Evolutionary conservation across 108 stramenopile species (phyloP).

Genomic region (Pinguiococcus pyrenoidosus): DNA sequence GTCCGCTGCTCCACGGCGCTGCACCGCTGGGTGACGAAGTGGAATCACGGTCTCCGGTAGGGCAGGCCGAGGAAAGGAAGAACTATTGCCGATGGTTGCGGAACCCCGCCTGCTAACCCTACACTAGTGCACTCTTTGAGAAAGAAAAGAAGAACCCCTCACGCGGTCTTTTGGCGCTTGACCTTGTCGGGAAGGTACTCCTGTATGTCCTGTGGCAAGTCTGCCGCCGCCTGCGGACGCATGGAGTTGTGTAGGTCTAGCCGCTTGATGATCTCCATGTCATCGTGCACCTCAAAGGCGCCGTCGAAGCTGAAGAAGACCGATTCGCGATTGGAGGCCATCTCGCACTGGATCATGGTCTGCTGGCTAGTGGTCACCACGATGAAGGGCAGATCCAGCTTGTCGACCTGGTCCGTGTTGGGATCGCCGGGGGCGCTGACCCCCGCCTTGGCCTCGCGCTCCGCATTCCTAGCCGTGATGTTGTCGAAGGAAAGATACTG

Average conservation of each 20-base stretch:
- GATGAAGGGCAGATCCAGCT: slow-evolving; percentile 78
- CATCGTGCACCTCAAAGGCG: slow-evolving; percentile 86
- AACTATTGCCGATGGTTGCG: no score
- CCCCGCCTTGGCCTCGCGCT: slow-evolving; percentile 5
- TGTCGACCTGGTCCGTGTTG: not conserved
- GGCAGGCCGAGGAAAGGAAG: no score
- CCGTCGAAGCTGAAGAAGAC: slow-evolving; percentile 75
- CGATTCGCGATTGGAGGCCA: slow-evolving; percentile 60
- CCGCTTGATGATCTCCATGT: slow-evolving; percentile 77
- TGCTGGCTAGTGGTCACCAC: slow-evolving; percentile 61
- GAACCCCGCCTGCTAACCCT: no score
- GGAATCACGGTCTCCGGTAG: no score
- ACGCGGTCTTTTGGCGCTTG: no score
- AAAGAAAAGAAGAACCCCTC: no score
- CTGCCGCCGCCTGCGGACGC: no score
- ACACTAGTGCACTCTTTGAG: no score
- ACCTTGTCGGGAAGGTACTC: no score
- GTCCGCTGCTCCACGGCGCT: no score
- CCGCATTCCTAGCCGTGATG: slow-evolving; percentile 53
- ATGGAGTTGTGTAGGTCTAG: slow-evolving; percentile 55
- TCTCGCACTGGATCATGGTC: slow-evolving; percentile 79
- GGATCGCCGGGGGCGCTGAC: not conserved
- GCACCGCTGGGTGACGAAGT: no score
- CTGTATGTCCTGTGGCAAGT: no score
- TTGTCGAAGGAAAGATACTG: slow-evolving; percentile 76